Evolutionary conservation across 2,329 filamentous ascomycete species (phyloP), one percentile per base, ranked within the genome.

Genomic region (Dactylellina drechsleri): DNA sequence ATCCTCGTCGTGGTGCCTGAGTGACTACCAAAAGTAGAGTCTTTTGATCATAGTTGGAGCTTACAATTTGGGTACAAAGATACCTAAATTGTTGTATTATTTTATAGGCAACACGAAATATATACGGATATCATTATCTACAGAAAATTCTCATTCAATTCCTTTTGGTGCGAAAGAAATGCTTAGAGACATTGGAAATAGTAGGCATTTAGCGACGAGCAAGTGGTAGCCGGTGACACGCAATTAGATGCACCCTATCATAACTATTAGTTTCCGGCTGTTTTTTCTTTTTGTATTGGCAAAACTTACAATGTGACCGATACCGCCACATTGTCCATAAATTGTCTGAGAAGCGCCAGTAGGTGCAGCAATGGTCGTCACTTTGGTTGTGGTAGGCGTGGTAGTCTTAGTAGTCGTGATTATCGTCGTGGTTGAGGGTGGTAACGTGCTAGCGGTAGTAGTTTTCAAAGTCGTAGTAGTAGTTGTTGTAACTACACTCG

Each of bases 261-360:
- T 4, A 16, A 40, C 23, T 31, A 18, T 66, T 36, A 56, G 61
- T 20, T 31, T 56, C n/a, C 15, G 28, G n/a, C 18, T 7, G 12
- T 66, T 4, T 12, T 50, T 26, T 4, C 49, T 41, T 23, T 23
- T 23, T 23, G 23, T 1, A 7, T 12, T 1, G 49, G 23, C 28
- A 40, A 45, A 31, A 66, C 70, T 62, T 62, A 74, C 70, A 43
- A 61, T 74, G 61, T 62, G 66, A 16, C 61, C 61, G 43, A 28
- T 16, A n/a, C 70, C 70, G 16, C 70, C 70, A 26, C 70, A 74
- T 36, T 74, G 70, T 20, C 70, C 70, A n/a, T 53, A 74, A 15
- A 53, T 26, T 10, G 31, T 73, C 45, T 74, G 70, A 15, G 28
- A 40, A 7, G 20, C 41, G 4, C 61, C 61, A 7, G 61, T 62